Evolutionary conservation across 345 rosid genomes (phyloP).

Genomic region (Dimocarpus longan): DNA sequence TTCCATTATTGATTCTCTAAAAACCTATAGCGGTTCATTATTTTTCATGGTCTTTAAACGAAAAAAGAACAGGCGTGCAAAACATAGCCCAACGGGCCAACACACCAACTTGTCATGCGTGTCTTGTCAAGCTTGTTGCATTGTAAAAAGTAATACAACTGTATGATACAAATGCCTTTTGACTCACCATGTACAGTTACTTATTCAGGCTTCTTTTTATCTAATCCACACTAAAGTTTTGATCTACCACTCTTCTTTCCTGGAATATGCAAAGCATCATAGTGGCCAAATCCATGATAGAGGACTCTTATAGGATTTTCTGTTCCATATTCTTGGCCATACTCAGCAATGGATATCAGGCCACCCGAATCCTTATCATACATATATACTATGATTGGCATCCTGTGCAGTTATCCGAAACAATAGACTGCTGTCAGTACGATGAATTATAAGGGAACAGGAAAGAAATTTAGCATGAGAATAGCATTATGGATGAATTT

Average conservation of each 20-base stretch:
- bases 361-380: conserved; percentile 72
- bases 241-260: conserved; percentile 41
- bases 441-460: neutral
- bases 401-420: conserved; percentile 51
- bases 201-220: neutral
- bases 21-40: no score
- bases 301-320: conserved; percentile 78
- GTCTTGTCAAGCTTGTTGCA: neutral
- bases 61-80: no score
- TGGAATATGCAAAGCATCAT: conserved; percentile 71
- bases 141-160: neutral
- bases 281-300: conserved; percentile 92
- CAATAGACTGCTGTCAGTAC: neutral
- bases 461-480: neutral
- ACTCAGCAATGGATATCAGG: conserved; percentile 78
- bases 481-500: neutral
- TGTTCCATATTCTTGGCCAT: conserved; percentile 85
- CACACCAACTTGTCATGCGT: no score
- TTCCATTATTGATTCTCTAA: no score
- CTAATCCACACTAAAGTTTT: conserved; percentile 33
- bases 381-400: conserved; percentile 90
- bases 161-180: neutral
- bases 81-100: no score
- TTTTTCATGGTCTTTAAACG: no score
- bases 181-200: neutral